Conservation (phyloP, 2,329 filamentous ascomycete genomes). For the Talaromyces sp. region DNA sequence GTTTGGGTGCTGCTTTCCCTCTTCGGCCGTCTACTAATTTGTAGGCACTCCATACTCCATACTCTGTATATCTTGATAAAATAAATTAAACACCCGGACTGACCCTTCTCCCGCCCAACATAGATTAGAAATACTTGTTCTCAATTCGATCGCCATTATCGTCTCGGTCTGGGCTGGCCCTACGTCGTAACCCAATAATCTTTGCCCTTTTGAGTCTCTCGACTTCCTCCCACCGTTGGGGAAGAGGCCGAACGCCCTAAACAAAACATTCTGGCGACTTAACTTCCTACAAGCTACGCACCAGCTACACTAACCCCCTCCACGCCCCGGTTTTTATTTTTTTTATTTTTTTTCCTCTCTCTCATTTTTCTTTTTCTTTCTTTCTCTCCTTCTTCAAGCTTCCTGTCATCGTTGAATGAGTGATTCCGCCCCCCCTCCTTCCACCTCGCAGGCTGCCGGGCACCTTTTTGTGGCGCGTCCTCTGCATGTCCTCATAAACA, state of each 20-base stretch:
- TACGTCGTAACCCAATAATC: background rate
- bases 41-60: background rate
- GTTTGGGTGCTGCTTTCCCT: background rate
- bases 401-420: background rate
- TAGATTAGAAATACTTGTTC: background rate
- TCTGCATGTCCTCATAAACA: background rate
- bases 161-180: conserved; percentile 10
- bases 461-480: background rate
- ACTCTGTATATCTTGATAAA: background rate
- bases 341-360: background rate
- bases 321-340: background rate
- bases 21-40: background rate
- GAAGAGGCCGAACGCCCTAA: conserved; percentile 29
- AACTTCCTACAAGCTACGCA: background rate
- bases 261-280: conserved; percentile 30
- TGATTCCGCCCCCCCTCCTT: conserved; percentile 6
- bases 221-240: background rate
- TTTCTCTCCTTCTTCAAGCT: background rate
- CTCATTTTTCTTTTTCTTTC: background rate
- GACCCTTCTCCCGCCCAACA: background rate
- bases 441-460: conserved; percentile 20
- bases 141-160: background rate
- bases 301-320: conserved; percentile 6
- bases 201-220: background rate
- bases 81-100: background rate